These are phyloP conservation scores for Zygoascus meyerae DNA, from an alignment of 1,139 yeast species.

Conservation along the genomic window DNA sequence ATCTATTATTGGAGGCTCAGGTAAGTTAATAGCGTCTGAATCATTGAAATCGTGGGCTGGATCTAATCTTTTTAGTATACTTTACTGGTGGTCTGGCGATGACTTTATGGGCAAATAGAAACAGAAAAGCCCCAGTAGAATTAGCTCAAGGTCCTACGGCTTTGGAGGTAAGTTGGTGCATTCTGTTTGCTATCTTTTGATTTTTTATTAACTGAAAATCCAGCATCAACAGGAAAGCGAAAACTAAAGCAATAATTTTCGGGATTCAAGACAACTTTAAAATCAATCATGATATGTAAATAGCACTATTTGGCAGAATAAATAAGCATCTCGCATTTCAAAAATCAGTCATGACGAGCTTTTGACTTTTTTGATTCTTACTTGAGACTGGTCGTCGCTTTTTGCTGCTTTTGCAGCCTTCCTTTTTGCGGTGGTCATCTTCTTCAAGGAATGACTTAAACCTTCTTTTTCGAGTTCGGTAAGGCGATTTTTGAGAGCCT, in stretches of 20 bases:
- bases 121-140: conserved; percentile 4
- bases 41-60: background rate
- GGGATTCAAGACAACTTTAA: background rate
- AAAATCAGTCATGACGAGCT: background rate
- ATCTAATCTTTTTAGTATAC: conserved; percentile 10
- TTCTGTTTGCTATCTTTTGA: background rate
- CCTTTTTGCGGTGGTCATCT: conserved; percentile 33
- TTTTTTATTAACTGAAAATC: background rate
- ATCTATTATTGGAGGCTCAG: conserved; percentile 62
- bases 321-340: no score
- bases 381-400: conserved; percentile 5
- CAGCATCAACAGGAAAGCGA: background rate
- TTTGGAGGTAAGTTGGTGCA: background rate
- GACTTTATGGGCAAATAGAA: conserved; percentile 11
- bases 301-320: background rate
- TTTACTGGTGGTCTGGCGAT: conserved; percentile 8
- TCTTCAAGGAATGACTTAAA: conserved; percentile 47
- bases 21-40: conserved; percentile 25
- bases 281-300: background rate
- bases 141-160: background rate
- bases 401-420: conserved; percentile 25
- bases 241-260: background rate
- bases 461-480: conserved; percentile 32
- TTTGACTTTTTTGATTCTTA: conserved; percentile 2
- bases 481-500: conserved; percentile 35